A percentile compares a stretch with the other conserved stretches of the same genome.
Evolutionary conservation across 1,284 basidiomycete genomes (phyloP).

Genomic region (Heterobasidion annosum): DNA sequence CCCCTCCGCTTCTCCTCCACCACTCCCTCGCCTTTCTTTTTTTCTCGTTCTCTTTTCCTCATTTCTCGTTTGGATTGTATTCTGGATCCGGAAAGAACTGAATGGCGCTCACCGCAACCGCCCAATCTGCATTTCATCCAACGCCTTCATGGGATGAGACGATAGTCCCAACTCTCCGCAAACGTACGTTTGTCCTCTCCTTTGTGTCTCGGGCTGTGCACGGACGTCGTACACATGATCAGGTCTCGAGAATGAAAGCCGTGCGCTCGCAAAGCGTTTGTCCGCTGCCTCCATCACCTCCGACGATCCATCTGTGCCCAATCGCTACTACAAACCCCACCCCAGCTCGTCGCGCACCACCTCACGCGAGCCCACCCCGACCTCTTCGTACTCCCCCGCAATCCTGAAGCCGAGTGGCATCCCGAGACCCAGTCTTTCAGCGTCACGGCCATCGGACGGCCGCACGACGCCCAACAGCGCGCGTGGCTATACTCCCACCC

Average conservation of each 20-base stretch:
- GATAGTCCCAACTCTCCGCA: constrained; percentile 61
- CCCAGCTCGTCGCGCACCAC: constrained; percentile 10
- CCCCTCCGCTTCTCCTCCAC: not conserved
- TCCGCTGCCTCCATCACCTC: constrained; percentile 61
- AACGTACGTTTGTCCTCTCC: constrained; percentile 35
- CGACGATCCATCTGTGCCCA: constrained; percentile 24
- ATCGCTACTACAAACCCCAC: constrained; percentile 10
- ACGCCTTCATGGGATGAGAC: constrained; percentile 62
- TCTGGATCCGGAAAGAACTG: constrained; percentile 5
- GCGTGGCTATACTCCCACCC: not conserved
- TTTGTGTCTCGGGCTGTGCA: not conserved
- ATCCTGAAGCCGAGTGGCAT: constrained; percentile 28
- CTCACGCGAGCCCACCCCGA: constrained; percentile 8
- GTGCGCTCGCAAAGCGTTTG: constrained; percentile 60
- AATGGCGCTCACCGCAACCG: constrained; percentile 28
- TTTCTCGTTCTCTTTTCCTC: constrained; percentile 1
- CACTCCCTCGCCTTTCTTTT: not conserved
- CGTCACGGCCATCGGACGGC: constrained; percentile 12
- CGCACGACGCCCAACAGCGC: constrained; percentile 15
- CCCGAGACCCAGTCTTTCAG: constrained; percentile 35
- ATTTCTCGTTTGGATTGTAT: not conserved
- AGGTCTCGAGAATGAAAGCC: constrained; percentile 71
- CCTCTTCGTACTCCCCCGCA: not conserved
- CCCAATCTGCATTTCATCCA: constrained; percentile 41
- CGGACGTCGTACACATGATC: not conserved